Evolutionary conservation across 306 rosid genomes (phyloP).

Genomic region (Lathyrus oleraceus): DNA sequence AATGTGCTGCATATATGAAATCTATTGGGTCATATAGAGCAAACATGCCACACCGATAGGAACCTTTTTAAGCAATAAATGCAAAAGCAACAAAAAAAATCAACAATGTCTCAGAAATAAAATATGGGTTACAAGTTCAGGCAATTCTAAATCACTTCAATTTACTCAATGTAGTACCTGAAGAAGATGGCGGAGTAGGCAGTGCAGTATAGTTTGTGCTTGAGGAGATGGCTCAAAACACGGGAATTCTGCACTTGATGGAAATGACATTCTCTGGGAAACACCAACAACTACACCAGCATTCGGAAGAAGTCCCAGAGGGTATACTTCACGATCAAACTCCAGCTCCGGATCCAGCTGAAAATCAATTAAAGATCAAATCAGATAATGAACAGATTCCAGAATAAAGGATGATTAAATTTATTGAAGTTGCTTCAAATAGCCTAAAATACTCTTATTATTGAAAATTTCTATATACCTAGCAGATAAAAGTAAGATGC

Average conservation of each 20-base stretch:
- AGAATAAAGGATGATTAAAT: constrained; percentile 24
- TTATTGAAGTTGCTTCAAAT: constrained; percentile 32
- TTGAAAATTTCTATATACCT: constrained; percentile 9
- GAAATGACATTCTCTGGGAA: constrained; percentile 93
- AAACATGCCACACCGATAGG: constrained; percentile 12
- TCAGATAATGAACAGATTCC: constrained; percentile 30
- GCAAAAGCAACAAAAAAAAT: constrained; percentile 22
- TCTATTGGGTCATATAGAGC: constrained; percentile 1
- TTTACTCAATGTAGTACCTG: constrained; percentile 61
- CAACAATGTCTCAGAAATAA: not conserved
- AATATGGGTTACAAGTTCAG: not conserved
- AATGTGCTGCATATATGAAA: constrained; percentile 14
- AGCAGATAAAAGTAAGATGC: constrained; percentile 30
- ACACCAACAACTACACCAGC: constrained; percentile 96
- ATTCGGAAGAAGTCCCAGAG: constrained; percentile 95
- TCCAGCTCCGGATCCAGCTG: constrained; percentile 99
- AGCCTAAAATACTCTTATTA: constrained; percentile 5
- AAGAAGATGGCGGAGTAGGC: constrained; percentile 92
- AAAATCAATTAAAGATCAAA: constrained; percentile 37
- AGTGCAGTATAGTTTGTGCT: constrained; percentile 96
- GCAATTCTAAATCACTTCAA: constrained; percentile 19
- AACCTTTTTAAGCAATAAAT: constrained; percentile 7
- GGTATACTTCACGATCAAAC: constrained; percentile 98
- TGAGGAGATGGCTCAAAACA: constrained; percentile 99
- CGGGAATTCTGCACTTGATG: constrained; percentile 93